Percentiles rank a stretch among this genome's conserved stretches.
Conservation (phyloP, 495 filamentous ascomycete genomes). For the Daldinia vernicosa region DNA sequence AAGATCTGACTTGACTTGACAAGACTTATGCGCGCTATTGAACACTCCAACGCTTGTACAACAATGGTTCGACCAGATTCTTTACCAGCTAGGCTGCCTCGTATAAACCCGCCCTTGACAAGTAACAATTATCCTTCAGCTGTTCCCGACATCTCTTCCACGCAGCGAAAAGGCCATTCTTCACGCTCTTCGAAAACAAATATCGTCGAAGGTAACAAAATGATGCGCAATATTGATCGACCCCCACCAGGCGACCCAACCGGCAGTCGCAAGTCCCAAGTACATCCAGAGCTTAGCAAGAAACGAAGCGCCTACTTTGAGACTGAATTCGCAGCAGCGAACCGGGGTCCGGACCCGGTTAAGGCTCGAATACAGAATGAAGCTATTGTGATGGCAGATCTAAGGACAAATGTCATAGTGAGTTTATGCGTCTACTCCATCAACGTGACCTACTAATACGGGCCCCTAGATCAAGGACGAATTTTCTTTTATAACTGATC, state of each 20-base stretch:
- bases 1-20: slow-evolving; percentile 8
- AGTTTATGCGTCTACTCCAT: not conserved
- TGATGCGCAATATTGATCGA: slow-evolving; percentile 51
- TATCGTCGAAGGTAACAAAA: slow-evolving; percentile 51
- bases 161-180: slow-evolving; percentile 53
- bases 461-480: slow-evolving; percentile 67
- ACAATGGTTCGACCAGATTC: slow-evolving; percentile 38
- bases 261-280: slow-evolving; percentile 44
- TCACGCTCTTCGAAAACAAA: slow-evolving; percentile 50
- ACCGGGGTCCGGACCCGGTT: slow-evolving; percentile 52
- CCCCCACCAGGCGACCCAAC: slow-evolving; percentile 50
- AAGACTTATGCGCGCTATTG: slow-evolving; percentile 13
- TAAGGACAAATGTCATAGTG: slow-evolving; percentile 73
- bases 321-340: slow-evolving; percentile 54
- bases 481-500: slow-evolving; percentile 72
- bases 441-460: slow-evolving; percentile 6
- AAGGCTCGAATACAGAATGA: slow-evolving; percentile 69
- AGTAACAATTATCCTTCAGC: slow-evolving; percentile 17
- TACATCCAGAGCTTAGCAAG: slow-evolving; percentile 48
- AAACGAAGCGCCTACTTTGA: slow-evolving; percentile 58
- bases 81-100: slow-evolving; percentile 30
- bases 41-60: slow-evolving; percentile 20
- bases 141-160: slow-evolving; percentile 44
- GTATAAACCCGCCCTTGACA: slow-evolving; percentile 29
- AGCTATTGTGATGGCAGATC: slow-evolving; percentile 78